Evolutionary conservation across 2,329 filamentous ascomycete genomes (phyloP).

Genomic region (Talaromyces sp.): DNA sequence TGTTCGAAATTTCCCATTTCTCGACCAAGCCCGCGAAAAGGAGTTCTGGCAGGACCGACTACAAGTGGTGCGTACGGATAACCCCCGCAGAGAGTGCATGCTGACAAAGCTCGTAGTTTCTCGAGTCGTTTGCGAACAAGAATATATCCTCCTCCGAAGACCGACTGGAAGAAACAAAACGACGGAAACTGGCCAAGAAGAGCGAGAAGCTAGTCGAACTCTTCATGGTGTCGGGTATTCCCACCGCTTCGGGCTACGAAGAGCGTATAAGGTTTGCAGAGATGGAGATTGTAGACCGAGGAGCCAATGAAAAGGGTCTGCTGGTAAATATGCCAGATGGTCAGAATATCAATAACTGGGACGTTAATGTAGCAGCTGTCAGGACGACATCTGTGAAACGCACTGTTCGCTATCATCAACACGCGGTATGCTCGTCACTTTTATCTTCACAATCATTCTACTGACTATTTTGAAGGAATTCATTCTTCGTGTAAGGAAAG

Average conservation of each 20-base stretch:
- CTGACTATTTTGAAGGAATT: constrained; percentile 63
- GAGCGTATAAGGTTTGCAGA: constrained; percentile 95
- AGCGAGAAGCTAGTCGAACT: constrained; percentile 93
- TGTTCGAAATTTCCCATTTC: constrained; percentile 94
- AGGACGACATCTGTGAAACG: constrained; percentile 76
- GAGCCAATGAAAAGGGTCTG: constrained; percentile 86
- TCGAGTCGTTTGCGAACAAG: constrained; percentile 95
- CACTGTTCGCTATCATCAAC: constrained; percentile 83
- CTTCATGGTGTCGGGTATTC: constrained; percentile 98
- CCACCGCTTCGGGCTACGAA: constrained; percentile 93
- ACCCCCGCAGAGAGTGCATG: background rate
- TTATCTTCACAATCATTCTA: too few relatives aligned
- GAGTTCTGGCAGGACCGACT: constrained; percentile 99
- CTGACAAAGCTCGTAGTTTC: constrained; percentile 60
- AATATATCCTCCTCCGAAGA: constrained; percentile 97
- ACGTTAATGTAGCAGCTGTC: constrained; percentile 90
- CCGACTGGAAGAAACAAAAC: constrained; percentile 91
- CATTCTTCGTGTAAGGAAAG: constrained; percentile 76
- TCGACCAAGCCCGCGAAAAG: constrained; percentile 95
- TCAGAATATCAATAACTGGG: constrained; percentile 91
- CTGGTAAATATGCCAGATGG: constrained; percentile 85
- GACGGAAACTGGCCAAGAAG: constrained; percentile 86
- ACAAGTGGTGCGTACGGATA: constrained; percentile 67
- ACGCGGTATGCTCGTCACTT: constrained; percentile 63
- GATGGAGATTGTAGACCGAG: constrained; percentile 91